These are phyloP conservation scores for Ceratocystis papillata DNA, from an alignment of 2,329 filamentous ascomycete genomes.

Conservation along the genomic window DNA sequence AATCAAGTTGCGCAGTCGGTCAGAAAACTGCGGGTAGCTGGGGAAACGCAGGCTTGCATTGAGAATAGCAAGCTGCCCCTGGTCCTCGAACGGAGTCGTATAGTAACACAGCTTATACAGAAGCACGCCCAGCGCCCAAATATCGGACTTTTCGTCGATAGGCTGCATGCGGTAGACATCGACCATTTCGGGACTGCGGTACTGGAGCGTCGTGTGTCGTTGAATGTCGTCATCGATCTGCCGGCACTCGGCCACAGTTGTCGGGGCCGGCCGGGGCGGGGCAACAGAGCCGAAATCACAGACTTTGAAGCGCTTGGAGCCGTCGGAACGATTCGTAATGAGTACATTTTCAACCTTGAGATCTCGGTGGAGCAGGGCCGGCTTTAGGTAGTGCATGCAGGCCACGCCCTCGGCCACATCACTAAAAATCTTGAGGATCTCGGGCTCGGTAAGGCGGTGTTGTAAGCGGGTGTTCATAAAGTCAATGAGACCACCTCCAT, in stretches of 20 bases:
- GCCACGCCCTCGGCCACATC: constrained; percentile 94
- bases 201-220: constrained; percentile 92
- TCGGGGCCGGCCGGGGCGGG: constrained; percentile 70
- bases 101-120: constrained; percentile 99
- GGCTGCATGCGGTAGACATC: constrained; percentile 94
- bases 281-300: constrained; percentile 97
- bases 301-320: constrained; percentile 75
- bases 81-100: constrained; percentile 95
- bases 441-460: constrained; percentile 90
- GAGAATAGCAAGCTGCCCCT: constrained; percentile 91
- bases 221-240: constrained; percentile 95
- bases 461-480: constrained; percentile 99
- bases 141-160: constrained; percentile 97
- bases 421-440: constrained; percentile 93
- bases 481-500: constrained; percentile 89
- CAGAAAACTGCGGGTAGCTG: constrained; percentile 77
- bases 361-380: constrained; percentile 82
- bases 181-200: constrained; percentile 96
- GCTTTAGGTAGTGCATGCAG: constrained; percentile 98
- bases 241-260: constrained; percentile 76
- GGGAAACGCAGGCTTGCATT: constrained; percentile 94
- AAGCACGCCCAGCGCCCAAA: constrained; percentile 91
- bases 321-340: constrained; percentile 55
- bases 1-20: constrained; percentile 79
- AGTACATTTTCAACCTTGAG: constrained; percentile 97